Conservation (phyloP, 371 early-diverging fungal genomes). For the Capniomyces stellatus region DNA sequence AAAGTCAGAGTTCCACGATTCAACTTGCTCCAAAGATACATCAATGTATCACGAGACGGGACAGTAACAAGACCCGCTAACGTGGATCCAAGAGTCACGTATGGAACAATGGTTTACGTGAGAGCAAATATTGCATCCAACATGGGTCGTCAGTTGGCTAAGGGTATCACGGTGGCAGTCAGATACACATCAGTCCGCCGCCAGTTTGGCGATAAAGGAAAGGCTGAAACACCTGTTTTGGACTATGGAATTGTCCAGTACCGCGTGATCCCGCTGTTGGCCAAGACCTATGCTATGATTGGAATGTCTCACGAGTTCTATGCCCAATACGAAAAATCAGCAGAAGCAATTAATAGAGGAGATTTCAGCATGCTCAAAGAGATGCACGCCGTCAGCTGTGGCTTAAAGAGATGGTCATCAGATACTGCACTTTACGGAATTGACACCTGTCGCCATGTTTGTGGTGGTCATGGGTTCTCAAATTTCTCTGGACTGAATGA, state of each 20-base stretch:
- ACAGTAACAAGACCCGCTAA: slow-evolving; percentile 45
- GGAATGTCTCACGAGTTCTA: slow-evolving; percentile 46
- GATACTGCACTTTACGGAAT: slow-evolving; percentile 55
- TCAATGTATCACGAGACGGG: slow-evolving; percentile 48
- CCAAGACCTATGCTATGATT: slow-evolving; percentile 49
- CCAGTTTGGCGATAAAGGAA: slow-evolving; percentile 27
- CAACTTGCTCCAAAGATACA: slow-evolving; percentile 60
- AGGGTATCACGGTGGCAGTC: slow-evolving; percentile 46
- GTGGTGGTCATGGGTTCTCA: slow-evolving; percentile 76
- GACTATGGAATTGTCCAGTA: slow-evolving; percentile 61
- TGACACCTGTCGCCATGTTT: slow-evolving; percentile 51
- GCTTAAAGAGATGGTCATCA: slow-evolving; percentile 63
- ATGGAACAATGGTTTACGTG: slow-evolving; percentile 57
- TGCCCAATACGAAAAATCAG: slow-evolving; percentile 35
- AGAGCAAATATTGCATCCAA: slow-evolving; percentile 44
- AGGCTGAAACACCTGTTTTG: slow-evolving; percentile 45
- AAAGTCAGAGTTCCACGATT: slow-evolving; percentile 58
- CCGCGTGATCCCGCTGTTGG: slow-evolving; percentile 50
- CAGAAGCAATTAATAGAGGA: slow-evolving; percentile 29
- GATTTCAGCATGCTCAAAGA: slow-evolving; percentile 41
- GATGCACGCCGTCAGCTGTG: slow-evolving; percentile 68
- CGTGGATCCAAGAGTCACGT: slow-evolving; percentile 39
- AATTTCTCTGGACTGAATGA: slow-evolving; percentile 55
- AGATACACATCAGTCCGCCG: slow-evolving; percentile 51
- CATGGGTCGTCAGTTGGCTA: slow-evolving; percentile 23